phyloP scores from a whole-genome alignment of 2,329 filamentous ascomycete species.

The Penicillium aurantiogriseum region DNA sequence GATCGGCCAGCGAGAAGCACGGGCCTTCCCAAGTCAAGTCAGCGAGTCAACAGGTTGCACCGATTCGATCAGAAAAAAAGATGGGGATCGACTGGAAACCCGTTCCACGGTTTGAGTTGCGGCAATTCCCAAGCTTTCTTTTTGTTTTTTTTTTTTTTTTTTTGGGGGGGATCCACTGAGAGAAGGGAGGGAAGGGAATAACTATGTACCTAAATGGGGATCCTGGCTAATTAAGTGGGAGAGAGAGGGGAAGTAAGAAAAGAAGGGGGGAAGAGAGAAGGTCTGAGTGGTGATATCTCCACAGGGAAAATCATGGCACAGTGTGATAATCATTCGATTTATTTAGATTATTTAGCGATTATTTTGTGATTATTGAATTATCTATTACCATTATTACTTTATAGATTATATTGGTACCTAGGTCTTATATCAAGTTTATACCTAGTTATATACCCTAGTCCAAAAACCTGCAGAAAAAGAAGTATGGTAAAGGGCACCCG shows the following conservation, averaged over 20 bases:
- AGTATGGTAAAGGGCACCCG: slow-evolving; percentile 9
- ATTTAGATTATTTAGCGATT: neutral
- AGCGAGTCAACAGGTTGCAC: slow-evolving; percentile 25
- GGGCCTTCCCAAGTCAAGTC: slow-evolving; percentile 18
- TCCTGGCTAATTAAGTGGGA: neutral
- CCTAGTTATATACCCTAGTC: neutral
- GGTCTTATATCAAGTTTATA: neutral
- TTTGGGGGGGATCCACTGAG: slow-evolving; percentile 5
- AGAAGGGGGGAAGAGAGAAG: neutral
- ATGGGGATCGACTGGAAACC: slow-evolving; percentile 24
- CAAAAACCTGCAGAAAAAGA: neutral
- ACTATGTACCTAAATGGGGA: slow-evolving; percentile 2
- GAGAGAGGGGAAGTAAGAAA: neutral
- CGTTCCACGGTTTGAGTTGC: slow-evolving; percentile 27
- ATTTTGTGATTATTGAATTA: neutral
- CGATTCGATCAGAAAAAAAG: slow-evolving; percentile 24
- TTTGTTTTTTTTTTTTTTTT: neutral
- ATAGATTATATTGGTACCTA: neutral
- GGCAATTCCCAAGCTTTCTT: slow-evolving; percentile 31
- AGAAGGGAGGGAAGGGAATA: slow-evolving; percentile 5
- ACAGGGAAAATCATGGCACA: slow-evolving; percentile 1
- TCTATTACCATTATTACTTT: neutral
- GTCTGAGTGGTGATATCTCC: slow-evolving; percentile 7
- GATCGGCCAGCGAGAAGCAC: slow-evolving; percentile 24
- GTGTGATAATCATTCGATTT: neutral